A percentile compares a stretch with the other conserved stretches of the same genome.
Conservation (phyloP, 805 yeast species). For the Metschnikowia sp. region DNA sequence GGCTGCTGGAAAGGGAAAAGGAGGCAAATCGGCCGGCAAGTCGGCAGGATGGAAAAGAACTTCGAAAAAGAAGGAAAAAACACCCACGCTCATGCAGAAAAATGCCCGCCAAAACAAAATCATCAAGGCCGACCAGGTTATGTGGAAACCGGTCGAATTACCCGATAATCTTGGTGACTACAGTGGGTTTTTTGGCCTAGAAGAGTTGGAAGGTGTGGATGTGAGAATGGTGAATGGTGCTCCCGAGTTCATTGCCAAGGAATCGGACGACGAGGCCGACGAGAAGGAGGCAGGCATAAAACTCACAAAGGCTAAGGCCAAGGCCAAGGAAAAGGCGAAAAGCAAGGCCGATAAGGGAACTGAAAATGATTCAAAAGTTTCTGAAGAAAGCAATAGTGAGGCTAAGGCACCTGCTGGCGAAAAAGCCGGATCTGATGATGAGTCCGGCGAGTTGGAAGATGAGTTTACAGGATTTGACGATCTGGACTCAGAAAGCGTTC, state of each 20-base stretch:
- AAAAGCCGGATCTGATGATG: conserved; percentile 10
- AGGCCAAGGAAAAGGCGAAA: conserved; percentile 12
- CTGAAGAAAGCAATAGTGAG: conserved; percentile 16
- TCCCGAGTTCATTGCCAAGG: conserved; percentile 48
- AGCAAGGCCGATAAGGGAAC: conserved; percentile 10
- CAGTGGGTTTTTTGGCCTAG: conserved; percentile 89
- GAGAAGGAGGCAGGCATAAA: conserved; percentile 20
- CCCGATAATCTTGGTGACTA: conserved; percentile 84
- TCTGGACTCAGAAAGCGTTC: not conserved
- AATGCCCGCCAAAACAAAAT: conserved; percentile 32
- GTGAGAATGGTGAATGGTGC: conserved; percentile 70
- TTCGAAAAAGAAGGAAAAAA: conserved; percentile 7
- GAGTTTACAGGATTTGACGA: conserved; percentile 28
- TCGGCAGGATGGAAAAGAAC: not conserved
- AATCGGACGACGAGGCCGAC: conserved; percentile 26
- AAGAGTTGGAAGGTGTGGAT: conserved; percentile 90
- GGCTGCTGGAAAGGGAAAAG: conserved; percentile 3
- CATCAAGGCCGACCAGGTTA: conserved; percentile 49
- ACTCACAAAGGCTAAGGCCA: conserved; percentile 16
- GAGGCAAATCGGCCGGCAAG: not conserved
- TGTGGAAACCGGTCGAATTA: conserved; percentile 80
- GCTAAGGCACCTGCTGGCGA: conserved; percentile 12
- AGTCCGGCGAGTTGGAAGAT: conserved; percentile 21
- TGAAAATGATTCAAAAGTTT: conserved; percentile 7
- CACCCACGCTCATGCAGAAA: conserved; percentile 30